Conservation (phyloP, 2,329 filamentous ascomycete species). For the Epicoccum nigrum region DNA sequence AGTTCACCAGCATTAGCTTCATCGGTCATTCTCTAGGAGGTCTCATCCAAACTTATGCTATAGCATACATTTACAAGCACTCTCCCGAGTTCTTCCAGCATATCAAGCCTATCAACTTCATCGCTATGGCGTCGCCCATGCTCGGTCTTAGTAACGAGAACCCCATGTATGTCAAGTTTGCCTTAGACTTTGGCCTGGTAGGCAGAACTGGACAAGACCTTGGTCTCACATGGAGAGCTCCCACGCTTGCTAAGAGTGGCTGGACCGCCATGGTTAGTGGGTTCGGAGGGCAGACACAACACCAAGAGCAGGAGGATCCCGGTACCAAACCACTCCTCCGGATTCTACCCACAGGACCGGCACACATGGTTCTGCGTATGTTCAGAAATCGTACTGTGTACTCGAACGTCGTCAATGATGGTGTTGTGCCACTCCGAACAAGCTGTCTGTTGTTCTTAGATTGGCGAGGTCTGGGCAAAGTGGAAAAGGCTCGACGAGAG, state of each 20-base stretch:
- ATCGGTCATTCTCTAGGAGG: slow-evolving; percentile 91
- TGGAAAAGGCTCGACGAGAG: slow-evolving; percentile 91
- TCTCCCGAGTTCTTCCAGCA: slow-evolving; percentile 87
- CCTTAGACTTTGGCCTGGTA: slow-evolving; percentile 92
- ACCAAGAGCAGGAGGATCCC: slow-evolving; percentile 67
- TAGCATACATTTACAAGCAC: slow-evolving; percentile 96
- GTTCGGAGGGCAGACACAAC: slow-evolving; percentile 66
- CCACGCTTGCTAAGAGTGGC: slow-evolving; percentile 81
- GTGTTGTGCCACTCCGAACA: slow-evolving; percentile 91
- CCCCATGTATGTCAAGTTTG: slow-evolving; percentile 95
- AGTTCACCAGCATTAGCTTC: slow-evolving; percentile 93
- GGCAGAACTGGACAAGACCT: slow-evolving; percentile 96
- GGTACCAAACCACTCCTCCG: slow-evolving; percentile 87
- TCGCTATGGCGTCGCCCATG: slow-evolving; percentile 84
- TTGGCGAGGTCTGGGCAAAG: slow-evolving; percentile 90
- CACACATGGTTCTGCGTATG: slow-evolving; percentile 82
- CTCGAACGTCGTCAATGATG: slow-evolving; percentile 97
- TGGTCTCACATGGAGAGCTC: slow-evolving; percentile 90
- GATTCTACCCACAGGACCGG: slow-evolving; percentile 89
- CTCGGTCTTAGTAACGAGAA: slow-evolving; percentile 96
- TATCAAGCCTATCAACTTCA: slow-evolving; percentile 89
- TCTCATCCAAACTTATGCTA: slow-evolving; percentile 88
- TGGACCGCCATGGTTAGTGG: slow-evolving; percentile 89
- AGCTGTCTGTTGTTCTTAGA: slow-evolving; percentile 96
- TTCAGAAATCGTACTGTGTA: slow-evolving; percentile 93